These are phyloP conservation scores for Wickerhamiella infanticola DNA, from an alignment of 1,139 yeast genomes.

Conservation along the genomic window DNA sequence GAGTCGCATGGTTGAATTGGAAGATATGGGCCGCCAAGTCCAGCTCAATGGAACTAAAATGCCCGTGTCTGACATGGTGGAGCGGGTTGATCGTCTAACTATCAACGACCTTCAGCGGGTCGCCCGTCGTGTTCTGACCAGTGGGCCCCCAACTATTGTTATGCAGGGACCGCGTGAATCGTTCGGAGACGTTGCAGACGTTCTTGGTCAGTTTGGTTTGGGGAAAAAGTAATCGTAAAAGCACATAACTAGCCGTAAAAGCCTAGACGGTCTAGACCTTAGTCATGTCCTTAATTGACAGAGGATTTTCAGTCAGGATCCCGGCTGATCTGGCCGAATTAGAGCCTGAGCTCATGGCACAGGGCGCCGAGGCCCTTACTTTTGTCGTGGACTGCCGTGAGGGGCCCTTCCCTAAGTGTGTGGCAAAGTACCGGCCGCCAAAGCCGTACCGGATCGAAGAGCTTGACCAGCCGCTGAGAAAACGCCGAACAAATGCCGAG, in stretches of 20 bases:
- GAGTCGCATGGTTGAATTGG: conserved; percentile 78
- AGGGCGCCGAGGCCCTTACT: conserved; percentile 17
- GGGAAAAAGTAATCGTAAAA: conserved; percentile 27
- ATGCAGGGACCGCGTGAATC: conserved; percentile 77
- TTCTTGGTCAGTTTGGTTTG: conserved; percentile 56
- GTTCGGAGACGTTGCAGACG: conserved; percentile 69
- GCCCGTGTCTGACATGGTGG: conserved; percentile 73
- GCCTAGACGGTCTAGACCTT: background rate
- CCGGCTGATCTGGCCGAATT: conserved; percentile 8
- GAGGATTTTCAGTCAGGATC: conserved; percentile 8
- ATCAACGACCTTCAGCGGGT: conserved; percentile 55
- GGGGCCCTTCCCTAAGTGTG: conserved; percentile 24
- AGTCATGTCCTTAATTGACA: background rate
- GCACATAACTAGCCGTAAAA: too few relatives aligned
- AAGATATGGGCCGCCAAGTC: conserved; percentile 89
- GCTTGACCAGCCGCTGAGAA: conserved; percentile 61
- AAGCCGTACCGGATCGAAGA: conserved; percentile 80
- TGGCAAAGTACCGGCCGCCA: conserved; percentile 75
- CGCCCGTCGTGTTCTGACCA: conserved; percentile 59
- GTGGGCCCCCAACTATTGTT: conserved; percentile 65
- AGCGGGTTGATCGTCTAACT: conserved; percentile 51
- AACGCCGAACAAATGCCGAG: conserved; percentile 70
- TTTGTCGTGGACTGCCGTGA: conserved; percentile 7
- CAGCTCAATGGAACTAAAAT: conserved; percentile 69
- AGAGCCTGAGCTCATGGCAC: conserved; percentile 12